phyloP scores from a whole-genome alignment of 2,329 filamentous ascomycete genomes.

The Cyphellophora attinorum region DNA sequence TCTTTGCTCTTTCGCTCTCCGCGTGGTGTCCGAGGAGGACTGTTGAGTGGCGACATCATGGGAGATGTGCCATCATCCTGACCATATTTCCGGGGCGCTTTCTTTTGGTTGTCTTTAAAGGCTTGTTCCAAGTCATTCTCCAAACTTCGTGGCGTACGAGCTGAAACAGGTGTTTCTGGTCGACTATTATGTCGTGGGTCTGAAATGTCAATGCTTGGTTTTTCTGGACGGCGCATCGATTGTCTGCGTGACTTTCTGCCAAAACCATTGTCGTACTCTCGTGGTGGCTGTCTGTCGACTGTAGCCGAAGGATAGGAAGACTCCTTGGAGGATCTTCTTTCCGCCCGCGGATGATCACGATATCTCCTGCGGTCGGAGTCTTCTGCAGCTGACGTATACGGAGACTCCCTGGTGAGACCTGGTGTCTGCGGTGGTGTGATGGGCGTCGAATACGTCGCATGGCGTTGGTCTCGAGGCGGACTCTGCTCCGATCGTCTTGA shows the following conservation, averaged over 20 bases:
- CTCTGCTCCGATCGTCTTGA: not conserved
- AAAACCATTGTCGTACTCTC: not conserved
- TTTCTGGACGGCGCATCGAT: not conserved
- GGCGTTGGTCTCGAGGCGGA: not conserved
- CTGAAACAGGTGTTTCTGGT: slow-evolving; percentile 7
- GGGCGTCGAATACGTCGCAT: too few species aligned
- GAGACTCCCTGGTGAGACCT: slow-evolving; percentile 5
- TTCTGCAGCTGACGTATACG: slow-evolving; percentile 8
- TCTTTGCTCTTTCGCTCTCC: slow-evolving; percentile 9
- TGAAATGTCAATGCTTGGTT: not conserved
- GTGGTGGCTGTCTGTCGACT: slow-evolving; percentile 10
- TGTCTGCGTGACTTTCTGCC: not conserved
- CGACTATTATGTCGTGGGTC: not conserved
- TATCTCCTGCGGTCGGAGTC: slow-evolving; percentile 2
- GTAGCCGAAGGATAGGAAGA: slow-evolving; percentile 17
- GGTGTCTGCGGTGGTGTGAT: slow-evolving; percentile 17
- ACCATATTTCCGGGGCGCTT: slow-evolving; percentile 3
- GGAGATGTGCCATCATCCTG: slow-evolving; percentile 15
- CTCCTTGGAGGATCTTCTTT: slow-evolving; percentile 7
- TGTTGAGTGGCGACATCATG: slow-evolving; percentile 17
- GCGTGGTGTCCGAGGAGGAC: slow-evolving; percentile 17
- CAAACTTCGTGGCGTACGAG: slow-evolving; percentile 11
- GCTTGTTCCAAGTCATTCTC: slow-evolving; percentile 17
- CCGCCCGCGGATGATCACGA: slow-evolving; percentile 2
- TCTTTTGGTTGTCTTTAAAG: slow-evolving; percentile 13